phyloP scores from a whole-genome alignment of 805 yeast species.

The Saccharomycopsis sp. region DNA sequence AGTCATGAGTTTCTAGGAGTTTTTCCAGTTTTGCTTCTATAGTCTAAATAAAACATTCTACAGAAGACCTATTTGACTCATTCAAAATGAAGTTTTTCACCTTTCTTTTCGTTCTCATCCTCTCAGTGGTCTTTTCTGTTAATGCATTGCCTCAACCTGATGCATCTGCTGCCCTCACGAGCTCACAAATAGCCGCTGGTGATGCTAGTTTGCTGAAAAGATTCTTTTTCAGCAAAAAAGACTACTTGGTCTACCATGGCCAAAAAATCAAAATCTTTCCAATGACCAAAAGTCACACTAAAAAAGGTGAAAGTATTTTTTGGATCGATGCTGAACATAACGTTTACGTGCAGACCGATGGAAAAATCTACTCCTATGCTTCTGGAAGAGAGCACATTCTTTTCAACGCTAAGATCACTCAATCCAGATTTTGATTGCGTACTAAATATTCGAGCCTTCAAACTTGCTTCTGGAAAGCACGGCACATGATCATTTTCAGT shows the following conservation, averaged over 20 bases:
- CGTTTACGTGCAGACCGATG: not conserved
- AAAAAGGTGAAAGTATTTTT: not conserved
- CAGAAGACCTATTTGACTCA: no score
- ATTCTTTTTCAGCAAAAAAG: not conserved
- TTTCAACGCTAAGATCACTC: not conserved
- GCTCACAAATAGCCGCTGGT: not conserved
- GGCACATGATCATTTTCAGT: not conserved
- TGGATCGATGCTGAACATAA: not conserved
- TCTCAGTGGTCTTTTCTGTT: not conserved
- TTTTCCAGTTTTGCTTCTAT: no score
- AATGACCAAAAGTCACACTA: not conserved
- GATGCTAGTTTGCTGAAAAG: not conserved
- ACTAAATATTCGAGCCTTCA: not conserved
- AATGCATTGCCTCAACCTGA: not conserved
- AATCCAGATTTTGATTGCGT: not conserved
- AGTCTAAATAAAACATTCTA: no score
- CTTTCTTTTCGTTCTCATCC: not conserved
- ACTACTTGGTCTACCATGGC: not conserved
- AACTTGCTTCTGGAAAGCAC: not conserved
- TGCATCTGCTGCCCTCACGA: not conserved
- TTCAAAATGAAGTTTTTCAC: not conserved
- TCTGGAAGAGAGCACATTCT: not conserved
- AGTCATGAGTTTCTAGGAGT: no score
- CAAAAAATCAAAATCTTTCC: not conserved
- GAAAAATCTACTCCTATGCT: not conserved